Conservation (phyloP, 495 filamentous ascomycete genomes). For the Mycothermus thermophilus region DNA sequence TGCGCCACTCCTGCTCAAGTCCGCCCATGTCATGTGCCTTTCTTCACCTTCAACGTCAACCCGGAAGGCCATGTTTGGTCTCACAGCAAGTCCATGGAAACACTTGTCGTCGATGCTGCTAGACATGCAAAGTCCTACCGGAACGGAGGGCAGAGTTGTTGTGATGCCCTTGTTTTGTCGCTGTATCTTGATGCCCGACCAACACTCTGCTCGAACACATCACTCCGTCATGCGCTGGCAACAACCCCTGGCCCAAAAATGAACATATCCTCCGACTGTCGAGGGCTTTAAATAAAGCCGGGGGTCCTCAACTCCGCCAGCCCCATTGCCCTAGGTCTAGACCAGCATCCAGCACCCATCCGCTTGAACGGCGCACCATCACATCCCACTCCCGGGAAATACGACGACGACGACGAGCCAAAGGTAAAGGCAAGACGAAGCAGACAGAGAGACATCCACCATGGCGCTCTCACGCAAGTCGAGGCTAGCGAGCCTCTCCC, state of each 20-base stretch:
- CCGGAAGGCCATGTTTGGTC: too few species aligned
- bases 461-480: conserved; percentile 26
- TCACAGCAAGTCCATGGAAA: too few species aligned
- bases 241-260: conserved; percentile 4
- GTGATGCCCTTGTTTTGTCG: conserved; percentile 3
- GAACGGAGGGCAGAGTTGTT: conserved; percentile 10
- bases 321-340: neutral
- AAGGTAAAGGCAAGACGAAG: too few species aligned
- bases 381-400: too few species aligned
- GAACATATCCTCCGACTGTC: conserved; percentile 7
- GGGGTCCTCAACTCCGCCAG: conserved; percentile 2
- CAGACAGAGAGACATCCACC: too few species aligned
- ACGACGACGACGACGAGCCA: too few species aligned
- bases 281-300: conserved; percentile 6
- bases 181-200: conserved; percentile 23
- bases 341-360: neutral
- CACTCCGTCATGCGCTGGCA: conserved; percentile 19
- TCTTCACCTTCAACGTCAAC: too few species aligned
- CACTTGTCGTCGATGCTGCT: conserved; percentile 1
- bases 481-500: conserved; percentile 26
- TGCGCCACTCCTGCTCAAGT: too few species aligned
- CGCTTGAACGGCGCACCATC: too few species aligned
- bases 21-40: too few species aligned
- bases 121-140: conserved; percentile 12
- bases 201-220: conserved; percentile 11